These are phyloP conservation scores for Bryoerythrophyllum caledonicum DNA, from an alignment of 225 moss, liverwort and hornwort genomes.

Conservation along the genomic window DNA sequence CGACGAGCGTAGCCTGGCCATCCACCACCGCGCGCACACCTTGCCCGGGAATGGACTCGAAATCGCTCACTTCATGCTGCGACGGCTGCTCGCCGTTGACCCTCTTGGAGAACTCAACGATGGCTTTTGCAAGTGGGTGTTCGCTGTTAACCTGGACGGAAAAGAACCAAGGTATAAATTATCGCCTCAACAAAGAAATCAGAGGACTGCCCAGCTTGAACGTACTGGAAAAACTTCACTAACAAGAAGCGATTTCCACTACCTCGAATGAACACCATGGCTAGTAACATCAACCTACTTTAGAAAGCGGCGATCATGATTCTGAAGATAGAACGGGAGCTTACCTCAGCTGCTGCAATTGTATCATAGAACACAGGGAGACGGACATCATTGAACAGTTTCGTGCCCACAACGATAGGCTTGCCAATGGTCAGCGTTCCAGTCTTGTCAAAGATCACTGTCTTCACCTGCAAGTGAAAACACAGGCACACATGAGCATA, in stretches of 20 bases:
- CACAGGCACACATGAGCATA: background rate
- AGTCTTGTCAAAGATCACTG: slow-evolving; percentile 87
- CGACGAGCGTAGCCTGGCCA: slow-evolving; percentile 58
- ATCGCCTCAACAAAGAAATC: background rate
- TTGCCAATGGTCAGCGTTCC: slow-evolving; percentile 84
- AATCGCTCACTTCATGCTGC: slow-evolving; percentile 29
- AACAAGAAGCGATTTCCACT: too few species aligned
- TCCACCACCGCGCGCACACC: slow-evolving; percentile 76
- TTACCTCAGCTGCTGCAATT: slow-evolving; percentile 78
- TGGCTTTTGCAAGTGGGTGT: slow-evolving; percentile 41
- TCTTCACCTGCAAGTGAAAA: slow-evolving; percentile 51
- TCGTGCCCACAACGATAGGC: slow-evolving; percentile 79
- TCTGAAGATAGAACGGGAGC: background rate
- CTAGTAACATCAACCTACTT: background rate
- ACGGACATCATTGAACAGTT: slow-evolving; percentile 63
- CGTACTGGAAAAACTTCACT: too few species aligned
- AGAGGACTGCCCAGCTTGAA: background rate
- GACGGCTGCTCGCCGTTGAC: slow-evolving; percentile 30
- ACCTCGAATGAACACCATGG: background rate
- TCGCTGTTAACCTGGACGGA: slow-evolving; percentile 30
- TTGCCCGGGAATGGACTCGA: slow-evolving; percentile 76
- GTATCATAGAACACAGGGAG: slow-evolving; percentile 59
- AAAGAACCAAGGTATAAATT: background rate
- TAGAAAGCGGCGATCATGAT: background rate
- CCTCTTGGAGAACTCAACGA: slow-evolving; percentile 62